Evolutionary conservation across 768 basidiomycete species (phyloP).

Genomic region (Boletus rufocinnamomeus): DNA sequence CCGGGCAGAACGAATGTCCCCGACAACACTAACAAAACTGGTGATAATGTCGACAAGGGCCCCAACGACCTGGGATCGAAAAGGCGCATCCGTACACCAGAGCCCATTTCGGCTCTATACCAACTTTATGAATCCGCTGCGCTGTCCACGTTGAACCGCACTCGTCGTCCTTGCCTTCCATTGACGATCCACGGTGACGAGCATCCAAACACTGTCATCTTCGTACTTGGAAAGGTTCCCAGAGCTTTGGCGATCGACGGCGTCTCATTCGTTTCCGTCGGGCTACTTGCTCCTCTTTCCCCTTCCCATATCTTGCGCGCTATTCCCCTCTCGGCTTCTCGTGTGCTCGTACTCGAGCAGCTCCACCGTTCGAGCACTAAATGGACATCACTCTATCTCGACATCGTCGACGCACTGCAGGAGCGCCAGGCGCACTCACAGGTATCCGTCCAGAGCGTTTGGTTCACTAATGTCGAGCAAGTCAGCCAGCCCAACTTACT

Average conservation of each 20-base stretch:
- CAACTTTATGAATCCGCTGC: conserved; percentile 70
- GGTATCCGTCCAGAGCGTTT: conserved; percentile 60
- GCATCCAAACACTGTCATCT: conserved; percentile 65
- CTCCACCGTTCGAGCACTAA: conserved; percentile 73
- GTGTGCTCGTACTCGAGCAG: conserved; percentile 83
- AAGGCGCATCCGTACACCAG: conserved; percentile 1
- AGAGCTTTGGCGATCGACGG: conserved; percentile 51
- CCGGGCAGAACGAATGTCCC: conserved; percentile 37
- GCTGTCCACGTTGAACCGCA: conserved; percentile 60
- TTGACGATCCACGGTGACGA: conserved; percentile 51
- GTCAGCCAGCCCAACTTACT: conserved; percentile 47
- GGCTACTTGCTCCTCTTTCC: conserved; percentile 70
- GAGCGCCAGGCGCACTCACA: conserved; percentile 49
- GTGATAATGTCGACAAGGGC: neutral
- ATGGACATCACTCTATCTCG: conserved; percentile 87
- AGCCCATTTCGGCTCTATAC: conserved; percentile 37
- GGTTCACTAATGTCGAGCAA: conserved; percentile 53
- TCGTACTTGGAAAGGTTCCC: conserved; percentile 62
- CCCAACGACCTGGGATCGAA: neutral
- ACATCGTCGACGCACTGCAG: conserved; percentile 73
- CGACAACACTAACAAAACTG: neutral
- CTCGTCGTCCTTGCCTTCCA: conserved; percentile 62
- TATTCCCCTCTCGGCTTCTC: conserved; percentile 63
- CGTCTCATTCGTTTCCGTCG: conserved; percentile 62
- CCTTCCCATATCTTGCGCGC: conserved; percentile 53